A percentile compares a stretch with the other conserved stretches of the same genome.
Evolutionary conservation across 345 rosid species (phyloP).

Genomic region (Citrus maxima): DNA sequence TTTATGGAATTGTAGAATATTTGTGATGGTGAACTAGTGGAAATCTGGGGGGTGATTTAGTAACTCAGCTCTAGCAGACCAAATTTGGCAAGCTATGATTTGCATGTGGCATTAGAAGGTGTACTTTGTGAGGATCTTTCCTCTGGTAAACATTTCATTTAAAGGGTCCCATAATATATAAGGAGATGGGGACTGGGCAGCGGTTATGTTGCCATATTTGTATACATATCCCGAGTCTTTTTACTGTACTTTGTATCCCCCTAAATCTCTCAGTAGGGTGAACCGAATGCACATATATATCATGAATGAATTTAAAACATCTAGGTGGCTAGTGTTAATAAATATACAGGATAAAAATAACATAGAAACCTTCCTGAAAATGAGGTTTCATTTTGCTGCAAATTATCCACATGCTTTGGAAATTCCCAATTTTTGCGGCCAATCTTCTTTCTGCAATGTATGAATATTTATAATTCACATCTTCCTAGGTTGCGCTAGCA

Average conservation of each 20-base stretch:
- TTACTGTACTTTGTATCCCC: background rate
- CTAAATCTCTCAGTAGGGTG: background rate
- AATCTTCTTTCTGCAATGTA: background rate
- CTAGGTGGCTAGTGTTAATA: background rate
- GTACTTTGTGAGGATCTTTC: conserved; percentile 1
- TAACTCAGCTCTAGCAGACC: background rate
- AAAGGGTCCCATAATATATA: background rate
- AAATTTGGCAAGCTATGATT: background rate
- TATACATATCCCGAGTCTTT: background rate
- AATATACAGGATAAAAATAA: background rate
- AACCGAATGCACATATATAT: too few relatives aligned
- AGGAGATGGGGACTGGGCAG: background rate
- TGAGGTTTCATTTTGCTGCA: background rate
- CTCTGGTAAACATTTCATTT: background rate
- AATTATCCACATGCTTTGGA: background rate
- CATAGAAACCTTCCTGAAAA: conserved; percentile 3
- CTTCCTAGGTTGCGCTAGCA: background rate
- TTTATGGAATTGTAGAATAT: background rate
- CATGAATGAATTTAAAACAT: background rate
- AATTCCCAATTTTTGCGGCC: background rate
- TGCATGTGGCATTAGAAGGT: background rate
- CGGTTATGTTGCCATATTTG: background rate
- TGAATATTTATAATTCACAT: background rate
- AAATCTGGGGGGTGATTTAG: background rate
- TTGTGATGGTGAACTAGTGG: background rate